These are phyloP conservation scores for Diaporthe sp. DNA, from an alignment of 2,329 filamentous ascomycete genomes.

Conservation along the genomic window DNA sequence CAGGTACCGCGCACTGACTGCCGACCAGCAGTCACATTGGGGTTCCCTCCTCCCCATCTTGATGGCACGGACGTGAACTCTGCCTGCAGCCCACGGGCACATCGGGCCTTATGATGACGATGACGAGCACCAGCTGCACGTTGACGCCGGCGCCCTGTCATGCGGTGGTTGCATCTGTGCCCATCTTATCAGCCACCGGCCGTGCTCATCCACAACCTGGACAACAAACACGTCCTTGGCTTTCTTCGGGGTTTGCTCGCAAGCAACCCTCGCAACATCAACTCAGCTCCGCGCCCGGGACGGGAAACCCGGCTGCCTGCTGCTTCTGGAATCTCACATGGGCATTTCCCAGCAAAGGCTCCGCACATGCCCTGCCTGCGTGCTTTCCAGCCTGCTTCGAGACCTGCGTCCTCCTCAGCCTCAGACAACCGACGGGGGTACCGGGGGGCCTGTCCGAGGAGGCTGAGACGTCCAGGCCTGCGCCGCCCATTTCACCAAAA, in stretches of 20 bases:
- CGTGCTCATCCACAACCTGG: not conserved
- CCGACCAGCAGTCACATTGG: not conserved
- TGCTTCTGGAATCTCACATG: not conserved
- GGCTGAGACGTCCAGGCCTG: slow-evolving; percentile 21
- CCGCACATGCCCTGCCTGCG: not conserved
- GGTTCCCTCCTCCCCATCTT: not conserved
- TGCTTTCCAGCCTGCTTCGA: not conserved
- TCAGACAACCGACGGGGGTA: not conserved
- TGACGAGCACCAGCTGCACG: slow-evolving; percentile 1
- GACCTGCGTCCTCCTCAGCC: slow-evolving; percentile 13
- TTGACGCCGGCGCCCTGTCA: slow-evolving; percentile 9
- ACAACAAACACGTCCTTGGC: not conserved
- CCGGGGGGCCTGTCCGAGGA: not conserved
- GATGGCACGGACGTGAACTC: slow-evolving; percentile 10
- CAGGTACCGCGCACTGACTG: slow-evolving; percentile 2
- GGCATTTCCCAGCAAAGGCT: not conserved
- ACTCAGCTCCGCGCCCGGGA: not conserved
- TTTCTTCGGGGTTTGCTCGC: not conserved
- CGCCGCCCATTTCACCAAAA: not conserved
- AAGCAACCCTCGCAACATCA: slow-evolving; percentile 8
- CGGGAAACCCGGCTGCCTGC: not conserved
- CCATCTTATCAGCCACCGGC: slow-evolving; percentile 13
- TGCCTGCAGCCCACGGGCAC: slow-evolving; percentile 10
- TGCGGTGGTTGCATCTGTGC: slow-evolving; percentile 4
- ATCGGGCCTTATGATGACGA: not conserved